Conservation (phyloP, 805 yeast genomes). For the Spathaspora gorwiae region DNA sequence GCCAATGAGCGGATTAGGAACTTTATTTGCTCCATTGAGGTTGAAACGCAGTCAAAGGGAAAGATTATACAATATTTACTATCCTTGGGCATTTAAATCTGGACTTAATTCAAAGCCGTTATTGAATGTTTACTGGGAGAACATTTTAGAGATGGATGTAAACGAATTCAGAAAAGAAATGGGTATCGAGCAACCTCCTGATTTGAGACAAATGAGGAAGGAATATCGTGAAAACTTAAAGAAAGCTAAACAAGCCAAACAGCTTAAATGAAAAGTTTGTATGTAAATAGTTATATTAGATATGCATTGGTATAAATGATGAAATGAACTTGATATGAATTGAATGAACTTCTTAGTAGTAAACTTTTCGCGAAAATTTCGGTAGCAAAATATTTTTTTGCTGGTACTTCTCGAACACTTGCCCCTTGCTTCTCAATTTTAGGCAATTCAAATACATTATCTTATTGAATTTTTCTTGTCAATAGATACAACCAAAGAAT, state of each 20-base stretch:
- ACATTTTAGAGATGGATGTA: conserved; percentile 65
- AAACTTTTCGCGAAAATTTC: too few species aligned
- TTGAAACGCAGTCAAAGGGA: conserved; percentile 59
- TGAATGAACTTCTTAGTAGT: too few species aligned
- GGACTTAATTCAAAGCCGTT: conserved; percentile 73
- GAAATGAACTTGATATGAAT: too few species aligned
- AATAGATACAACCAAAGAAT: too few species aligned
- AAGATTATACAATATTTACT: conserved; percentile 62
- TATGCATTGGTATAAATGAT: too few species aligned
- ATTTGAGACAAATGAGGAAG: conserved; percentile 62
- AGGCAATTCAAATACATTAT: too few species aligned
- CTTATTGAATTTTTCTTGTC: too few species aligned
- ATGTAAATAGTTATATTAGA: too few species aligned
- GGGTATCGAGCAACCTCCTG: conserved; percentile 70
- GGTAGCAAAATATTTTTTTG: too few species aligned
- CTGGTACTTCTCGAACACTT: too few species aligned
- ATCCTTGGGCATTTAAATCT: conserved; percentile 82
- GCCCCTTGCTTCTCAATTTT: too few species aligned
- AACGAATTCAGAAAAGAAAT: conserved; percentile 66
- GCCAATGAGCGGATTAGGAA: conserved; percentile 94
- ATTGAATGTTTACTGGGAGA: conserved; percentile 91
- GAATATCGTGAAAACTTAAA: conserved; percentile 29
- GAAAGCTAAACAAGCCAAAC: conserved; percentile 11
- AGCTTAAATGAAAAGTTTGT: not conserved
- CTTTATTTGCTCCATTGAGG: conserved; percentile 81